Evolutionary conservation across 169 alveolate genomes (phyloP), one percentile per base, ranked within the genome.

Genomic region (Plasmodium gaboni): DNA sequence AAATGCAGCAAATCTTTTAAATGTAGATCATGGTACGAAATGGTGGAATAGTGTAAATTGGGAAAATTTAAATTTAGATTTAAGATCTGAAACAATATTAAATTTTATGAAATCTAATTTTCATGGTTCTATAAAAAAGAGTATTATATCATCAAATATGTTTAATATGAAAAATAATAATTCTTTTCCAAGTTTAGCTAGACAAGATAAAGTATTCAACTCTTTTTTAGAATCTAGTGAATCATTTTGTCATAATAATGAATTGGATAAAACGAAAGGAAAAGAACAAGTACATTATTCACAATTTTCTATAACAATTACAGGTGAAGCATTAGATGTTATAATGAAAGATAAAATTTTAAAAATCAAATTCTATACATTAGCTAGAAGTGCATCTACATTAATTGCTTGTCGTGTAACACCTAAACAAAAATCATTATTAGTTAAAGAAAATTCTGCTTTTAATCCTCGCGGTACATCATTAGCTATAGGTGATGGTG

Each of bases 401-500:
- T 99, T 98, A 68, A 96, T 99, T 32, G 99, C 99, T 57, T 98
- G 99, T 70, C 96, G 99, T 74, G 99, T 98, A 17, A 96, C 99
- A 0, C 99, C 99, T 3, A 96, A 96, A 86, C 98, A 99, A 93
- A 99, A 99, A 92, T 97, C 98, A 28, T 97, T 97, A 92, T 98
- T 98, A 73, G 99, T 98, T 1, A 92, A 95, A 57, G 96, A 97
- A 93, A 96, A 97, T 32, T 95, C 96, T 89, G 98, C 96, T 80
- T 88, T 73, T 67, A 95, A 93, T 63, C 93, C 89, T 8, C 71
- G 96, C 22, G 90, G 96, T 24, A 93, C 95, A 32, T 92, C 97
- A 89, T 60, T 96, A 61, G 98, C 99, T 26, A 94, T 97, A 32
- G 99, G 99, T 12, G 99, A 99, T 92, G 99, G 99, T 13, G 99